Base-by-base conservation (phyloP, 495 filamentous ascomycete genomes). In the Penicillium lagena region DNA sequence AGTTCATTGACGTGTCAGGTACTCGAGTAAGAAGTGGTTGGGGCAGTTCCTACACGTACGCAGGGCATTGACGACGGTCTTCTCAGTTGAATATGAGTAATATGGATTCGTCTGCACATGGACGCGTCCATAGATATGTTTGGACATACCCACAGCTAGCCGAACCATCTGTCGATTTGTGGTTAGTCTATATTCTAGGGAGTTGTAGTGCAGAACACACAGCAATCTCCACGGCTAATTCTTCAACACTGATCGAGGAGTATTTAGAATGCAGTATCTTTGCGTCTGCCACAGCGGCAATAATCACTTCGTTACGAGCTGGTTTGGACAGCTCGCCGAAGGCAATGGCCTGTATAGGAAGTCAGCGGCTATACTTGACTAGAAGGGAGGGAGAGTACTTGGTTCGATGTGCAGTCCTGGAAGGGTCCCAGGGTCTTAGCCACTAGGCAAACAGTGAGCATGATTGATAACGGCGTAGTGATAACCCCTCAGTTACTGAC, bases 361-460 rank as follows among this genome's bases (percentile, higher is more conserved):
- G 2, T 22, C 22, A 22, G 22, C 22, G 22, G 22, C 0, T 3
- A 22, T 22, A 22, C 10, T n/a, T 12, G 1, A 29, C 11, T 7
- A 28, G 1, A 35, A 29, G 11, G 28, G 7, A 11, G 29, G 13
- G 2, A 1, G 12, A 54, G 39, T 57, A 80, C 79, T 61, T 83
- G 80, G 45, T 83, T 84, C 3, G 80, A 83, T n/a, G 81, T 85
- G 51, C 77, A 83, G 47, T 85, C 79, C 13, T 71, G 66, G 49
- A 84, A 85, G 0, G 77, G 79, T 10, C 79, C 81, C 0, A 80
- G 55, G 12, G 68, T 55, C 49, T 63, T 68, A n/a, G 77, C 72
- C 7, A 82, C 79, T 79, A 35, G 2, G 22, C 10, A 35, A n/a
- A 37, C 7, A 29, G 9, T 43, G 33, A 37, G 37, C 11, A 37